Conservation (phyloP, 345 rosid species). For the Zanthoxylum bungeanum region DNA sequence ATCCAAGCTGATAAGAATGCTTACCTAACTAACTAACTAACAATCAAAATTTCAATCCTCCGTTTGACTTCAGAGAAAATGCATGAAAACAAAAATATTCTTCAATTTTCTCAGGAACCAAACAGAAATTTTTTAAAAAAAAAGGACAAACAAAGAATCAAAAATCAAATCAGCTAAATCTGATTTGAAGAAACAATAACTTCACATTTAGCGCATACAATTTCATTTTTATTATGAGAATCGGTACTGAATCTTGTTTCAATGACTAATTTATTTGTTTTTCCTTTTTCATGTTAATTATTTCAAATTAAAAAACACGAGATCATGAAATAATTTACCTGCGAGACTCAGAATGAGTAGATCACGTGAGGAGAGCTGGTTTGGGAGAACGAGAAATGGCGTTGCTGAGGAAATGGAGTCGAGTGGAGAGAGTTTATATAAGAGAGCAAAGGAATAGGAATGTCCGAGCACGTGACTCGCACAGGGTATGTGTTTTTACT, state of each 20-base stretch:
- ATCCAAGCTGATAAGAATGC: neutral
- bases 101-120: slow-evolving; percentile 1
- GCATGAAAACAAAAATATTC: neutral
- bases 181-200: neutral
- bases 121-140: slow-evolving; percentile 2
- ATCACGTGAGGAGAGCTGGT: neutral
- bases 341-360: neutral
- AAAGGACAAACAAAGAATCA: neutral
- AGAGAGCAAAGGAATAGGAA: neutral
- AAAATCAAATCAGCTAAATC: neutral
- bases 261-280: neutral
- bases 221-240: neutral
- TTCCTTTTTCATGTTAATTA: neutral
- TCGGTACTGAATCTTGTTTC: neutral
- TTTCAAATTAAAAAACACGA: neutral
- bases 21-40: neutral
- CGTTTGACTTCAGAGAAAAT: slow-evolving; percentile 1
- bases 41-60: neutral
- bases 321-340: neutral
- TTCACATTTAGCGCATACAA: neutral
- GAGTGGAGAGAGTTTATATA: neutral
- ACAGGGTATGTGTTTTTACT: neutral
- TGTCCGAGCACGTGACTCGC: slow-evolving; percentile 5
- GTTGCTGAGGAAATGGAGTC: neutral
- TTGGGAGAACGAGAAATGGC: neutral